Base-by-base conservation (phyloP, 2,329 filamentous ascomycete species). In the Talaromyces sp. region DNA sequence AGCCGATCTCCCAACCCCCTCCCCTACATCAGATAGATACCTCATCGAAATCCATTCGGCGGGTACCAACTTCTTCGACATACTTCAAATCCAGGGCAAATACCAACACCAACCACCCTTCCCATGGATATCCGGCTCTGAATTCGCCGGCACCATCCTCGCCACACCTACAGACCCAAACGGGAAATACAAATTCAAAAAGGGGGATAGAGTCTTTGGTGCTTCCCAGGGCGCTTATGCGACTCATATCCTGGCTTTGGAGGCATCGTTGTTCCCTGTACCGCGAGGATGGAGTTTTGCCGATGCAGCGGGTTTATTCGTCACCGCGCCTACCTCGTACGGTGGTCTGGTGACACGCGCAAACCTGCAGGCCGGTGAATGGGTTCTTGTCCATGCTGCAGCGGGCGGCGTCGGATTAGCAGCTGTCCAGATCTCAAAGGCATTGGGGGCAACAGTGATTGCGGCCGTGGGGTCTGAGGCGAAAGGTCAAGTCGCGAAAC, bases 11-110 rank as follows among this genome's bases (percentile, higher is more conserved):
- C 85, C 91, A 17, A 89, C 91, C 56, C 92, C 91, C 0, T 76
- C 77, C 1, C 89, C 91, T 1, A 79, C 81, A 8, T 75, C 84
- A 33, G 78, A 89, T 69, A 85, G 96, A 76, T 97, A 97, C 72
- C 81, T 95, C 63, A 89, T 97, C 70, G 83, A 86, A 69, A 89
- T 97, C 67, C 89, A 91, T 74, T 90, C 93, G 48, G 83, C 89
- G 0, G 93, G 91, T 19, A 89, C 90, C 67, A 97, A 97, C 78
- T 97, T 97, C 82, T 97, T 97, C 79, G 93, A 97, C 73, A 88
- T 96, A 59, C 84, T 97, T 56, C 93, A 97, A 71, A 91, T 97
- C 69, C 88, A 91, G 69, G 93, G 93, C 58, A 96, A 95, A 83
- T 97, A 97, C 76, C 93, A 97, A 71, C 83, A 90, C 70, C 92